A percentile compares a stretch with the other conserved stretches of the same genome.
Conservation (phyloP, 352 stramenopile genomes). For the Globisporangium nodosum region DNA sequence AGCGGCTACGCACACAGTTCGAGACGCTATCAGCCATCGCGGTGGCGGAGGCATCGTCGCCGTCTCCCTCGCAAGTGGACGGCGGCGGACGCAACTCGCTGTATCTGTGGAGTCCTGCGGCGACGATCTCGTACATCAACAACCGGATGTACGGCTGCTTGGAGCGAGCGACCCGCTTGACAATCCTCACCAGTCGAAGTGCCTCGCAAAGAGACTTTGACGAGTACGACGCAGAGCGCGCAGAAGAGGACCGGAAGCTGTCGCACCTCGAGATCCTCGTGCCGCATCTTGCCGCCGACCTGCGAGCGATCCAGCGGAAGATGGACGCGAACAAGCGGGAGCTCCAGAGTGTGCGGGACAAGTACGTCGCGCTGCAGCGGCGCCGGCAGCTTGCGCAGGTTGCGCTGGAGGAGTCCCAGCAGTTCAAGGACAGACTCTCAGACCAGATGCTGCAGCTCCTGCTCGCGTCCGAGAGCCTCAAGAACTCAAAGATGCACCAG, state of each 20-base stretch:
- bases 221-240: slow-evolving; percentile 33
- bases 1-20: slow-evolving; percentile 38
- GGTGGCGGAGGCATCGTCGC: slow-evolving; percentile 41
- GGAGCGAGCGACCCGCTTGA: slow-evolving; percentile 33
- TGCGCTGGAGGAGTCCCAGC: slow-evolving; percentile 59
- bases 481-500: slow-evolving; percentile 69
- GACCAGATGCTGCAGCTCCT: slow-evolving; percentile 80
- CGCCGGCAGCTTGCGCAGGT: slow-evolving; percentile 53
- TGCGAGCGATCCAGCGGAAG: slow-evolving; percentile 44
- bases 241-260: slow-evolving; percentile 42
- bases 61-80: slow-evolving; percentile 2
- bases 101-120: slow-evolving; percentile 25
- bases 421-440: slow-evolving; percentile 69
- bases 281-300: slow-evolving; percentile 37
- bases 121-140: slow-evolving; percentile 54
- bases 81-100: slow-evolving; percentile 1
- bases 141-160: slow-evolving; percentile 54
- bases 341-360: slow-evolving; percentile 26
- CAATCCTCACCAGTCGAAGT: slow-evolving; percentile 13
- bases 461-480: slow-evolving; percentile 51
- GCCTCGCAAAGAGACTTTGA: slow-evolving; percentile 18
- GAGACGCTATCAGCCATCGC: slow-evolving; percentile 33
- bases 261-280: slow-evolving; percentile 64
- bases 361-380: slow-evolving; percentile 31
- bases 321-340: slow-evolving; percentile 37